These are phyloP conservation scores for Talaromyces marneffei DNA, from an alignment of 2,329 filamentous ascomycete species.

Conservation along the genomic window DNA sequence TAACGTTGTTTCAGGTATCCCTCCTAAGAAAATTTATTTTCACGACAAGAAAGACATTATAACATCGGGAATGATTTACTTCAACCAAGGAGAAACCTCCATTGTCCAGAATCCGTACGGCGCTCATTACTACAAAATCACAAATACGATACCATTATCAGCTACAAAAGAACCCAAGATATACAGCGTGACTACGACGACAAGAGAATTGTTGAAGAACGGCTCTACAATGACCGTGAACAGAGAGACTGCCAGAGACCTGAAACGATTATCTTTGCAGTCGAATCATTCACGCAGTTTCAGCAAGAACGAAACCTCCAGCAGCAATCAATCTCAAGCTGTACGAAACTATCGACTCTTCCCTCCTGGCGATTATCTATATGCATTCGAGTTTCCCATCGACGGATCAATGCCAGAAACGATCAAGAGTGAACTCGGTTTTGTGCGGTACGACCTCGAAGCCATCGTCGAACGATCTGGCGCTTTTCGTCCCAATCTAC, in stretches of 20 bases:
- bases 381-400: slow-evolving; percentile 75
- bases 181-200: slow-evolving; percentile 25
- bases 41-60: slow-evolving; percentile 80
- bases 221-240: slow-evolving; percentile 40
- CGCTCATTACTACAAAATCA: slow-evolving; percentile 57
- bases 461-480: slow-evolving; percentile 79
- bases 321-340: slow-evolving; percentile 51
- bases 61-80: slow-evolving; percentile 87
- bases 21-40: slow-evolving; percentile 75
- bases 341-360: slow-evolving; percentile 84
- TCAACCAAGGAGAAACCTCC: slow-evolving; percentile 54
- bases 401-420: slow-evolving; percentile 77
- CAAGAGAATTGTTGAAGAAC: slow-evolving; percentile 35
- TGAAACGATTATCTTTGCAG: slow-evolving; percentile 68
- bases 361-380: slow-evolving; percentile 65
- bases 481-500: slow-evolving; percentile 81
- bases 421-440: slow-evolving; percentile 78
- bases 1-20: slow-evolving; percentile 56
- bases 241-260: slow-evolving; percentile 39
- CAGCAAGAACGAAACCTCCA: slow-evolving; percentile 65
- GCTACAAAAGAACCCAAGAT: slow-evolving; percentile 24
- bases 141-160: slow-evolving; percentile 29
- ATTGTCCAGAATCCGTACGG: slow-evolving; percentile 55
- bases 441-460: slow-evolving; percentile 82
- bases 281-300: slow-evolving; percentile 81